phyloP scores from a whole-genome alignment of 345 rosid species.

The Streptanthus diversifolius region DNA sequence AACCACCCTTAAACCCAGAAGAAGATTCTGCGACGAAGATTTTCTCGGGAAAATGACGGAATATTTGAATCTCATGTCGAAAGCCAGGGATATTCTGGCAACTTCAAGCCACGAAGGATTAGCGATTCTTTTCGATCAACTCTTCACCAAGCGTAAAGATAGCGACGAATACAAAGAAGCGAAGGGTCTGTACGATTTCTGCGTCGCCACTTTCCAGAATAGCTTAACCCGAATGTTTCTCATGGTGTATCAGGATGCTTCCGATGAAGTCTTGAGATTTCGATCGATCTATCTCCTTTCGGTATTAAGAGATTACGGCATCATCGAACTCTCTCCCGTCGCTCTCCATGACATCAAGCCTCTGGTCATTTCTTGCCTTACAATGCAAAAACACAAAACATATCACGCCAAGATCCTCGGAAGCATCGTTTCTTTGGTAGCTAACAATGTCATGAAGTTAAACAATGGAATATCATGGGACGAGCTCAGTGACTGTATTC shows the following conservation, averaged over 20 bases:
- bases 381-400: not conserved
- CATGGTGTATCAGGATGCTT: not conserved
- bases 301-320: too few relatives aligned
- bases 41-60: not conserved
- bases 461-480: not conserved
- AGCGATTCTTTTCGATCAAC: not conserved
- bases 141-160: not conserved
- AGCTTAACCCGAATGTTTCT: not conserved
- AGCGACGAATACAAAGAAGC: not conserved
- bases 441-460: not conserved
- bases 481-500: not conserved
- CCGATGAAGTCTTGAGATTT: not conserved
- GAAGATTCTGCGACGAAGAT: not conserved
- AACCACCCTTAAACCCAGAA: not conserved
- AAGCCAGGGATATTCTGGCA: not conserved
- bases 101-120: not conserved
- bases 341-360: not conserved
- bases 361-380: not conserved
- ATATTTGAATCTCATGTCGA: not conserved
- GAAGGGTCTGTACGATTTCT: not conserved
- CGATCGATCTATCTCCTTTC: not conserved
- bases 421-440: not conserved
- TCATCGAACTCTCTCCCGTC: not conserved
- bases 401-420: not conserved
- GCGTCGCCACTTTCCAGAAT: not conserved